Evolutionary conservation across 805 yeast genomes (phyloP), one percentile per base, ranked within the genome.

Genomic region (Kazachstania africana): DNA sequence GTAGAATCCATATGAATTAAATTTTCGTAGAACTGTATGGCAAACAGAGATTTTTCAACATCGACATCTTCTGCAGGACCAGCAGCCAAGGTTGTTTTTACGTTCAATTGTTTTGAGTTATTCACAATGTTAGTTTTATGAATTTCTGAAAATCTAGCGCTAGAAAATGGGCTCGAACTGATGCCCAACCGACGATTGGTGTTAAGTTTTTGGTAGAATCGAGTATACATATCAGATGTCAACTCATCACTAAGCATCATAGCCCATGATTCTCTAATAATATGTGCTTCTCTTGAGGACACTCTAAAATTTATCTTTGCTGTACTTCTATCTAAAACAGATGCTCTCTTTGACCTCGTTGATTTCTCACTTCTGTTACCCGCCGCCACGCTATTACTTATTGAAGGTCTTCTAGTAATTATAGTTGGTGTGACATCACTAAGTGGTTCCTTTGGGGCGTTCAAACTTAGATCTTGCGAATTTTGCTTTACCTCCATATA

Each of bases 11-110:
- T 68, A 0, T 70, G 53, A 24, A 81, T 58, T 31, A 82, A 55
- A 47, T 80, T 82, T 32, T 74, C 68, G 55, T 81, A 82, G 48
- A 82, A 70, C 50, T 82, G 93, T 33, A 75, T 65, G 47, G 88
- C 79, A 50, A 82, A 82, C 19, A 78, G 55, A 1, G 82, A 72
- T 14, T 70, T 66, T 18, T 67, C 35, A 23, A 34, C 19, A n/a
- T 12, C 27, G 12, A 13, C 27, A 25, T 23, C 25, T 9, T 23
- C 25, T 23, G 25, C 9, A 23, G 25, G 22, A n/a, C n/a, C n/a
- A 19, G 22, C 10, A 19, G 6, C 6, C 10, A 19, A 19, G 10
- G 22, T 8, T 19, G 22, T 8, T 19, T 8, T 10, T 8, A 6
- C 10, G 6, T 19, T 24, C 20, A 29, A 14, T 10, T 12, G 9